Percentiles rank a stretch among this genome's conserved stretches.
Evolutionary conservation across 2,329 filamentous ascomycete species (phyloP).

Genomic region (Calonectria hongkongensis): DNA sequence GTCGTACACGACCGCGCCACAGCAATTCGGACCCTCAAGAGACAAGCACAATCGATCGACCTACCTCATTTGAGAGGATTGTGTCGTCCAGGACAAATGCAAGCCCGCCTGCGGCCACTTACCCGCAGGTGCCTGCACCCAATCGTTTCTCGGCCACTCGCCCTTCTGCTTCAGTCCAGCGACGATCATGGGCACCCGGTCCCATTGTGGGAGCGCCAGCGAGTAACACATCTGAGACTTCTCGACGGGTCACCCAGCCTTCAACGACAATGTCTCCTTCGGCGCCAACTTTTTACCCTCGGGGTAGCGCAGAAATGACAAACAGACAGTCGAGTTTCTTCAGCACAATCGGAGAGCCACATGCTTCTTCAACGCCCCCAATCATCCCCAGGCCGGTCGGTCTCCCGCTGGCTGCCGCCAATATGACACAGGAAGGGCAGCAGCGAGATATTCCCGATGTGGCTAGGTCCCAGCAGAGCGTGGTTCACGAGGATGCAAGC

Average conservation of each 20-base stretch:
- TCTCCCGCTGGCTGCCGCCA: slow-evolving; percentile 39
- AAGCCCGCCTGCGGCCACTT: neutral
- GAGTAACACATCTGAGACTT: slow-evolving; percentile 22
- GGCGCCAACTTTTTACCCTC: slow-evolving; percentile 41
- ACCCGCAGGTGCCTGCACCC: slow-evolving; percentile 6
- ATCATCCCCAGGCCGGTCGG: slow-evolving; percentile 25
- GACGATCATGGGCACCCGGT: slow-evolving; percentile 9
- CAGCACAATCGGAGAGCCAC: slow-evolving; percentile 11
- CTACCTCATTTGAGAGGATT: slow-evolving; percentile 10
- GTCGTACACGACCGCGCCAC: slow-evolving; percentile 56
- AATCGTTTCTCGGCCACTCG: neutral
- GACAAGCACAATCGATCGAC: slow-evolving; percentile 6
- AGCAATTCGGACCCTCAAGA: slow-evolving; percentile 41
- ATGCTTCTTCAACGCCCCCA: neutral
- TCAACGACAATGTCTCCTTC: slow-evolving; percentile 41
- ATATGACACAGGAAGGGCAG: slow-evolving; percentile 27
- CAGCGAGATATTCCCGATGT: slow-evolving; percentile 34
- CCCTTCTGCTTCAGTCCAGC: neutral
- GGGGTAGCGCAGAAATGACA: slow-evolving; percentile 21
- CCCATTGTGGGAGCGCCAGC: neutral
- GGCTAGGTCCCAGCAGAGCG: slow-evolving; percentile 16
- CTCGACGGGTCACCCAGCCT: slow-evolving; percentile 31
- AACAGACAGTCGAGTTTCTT: slow-evolving; percentile 7
- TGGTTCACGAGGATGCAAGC: slow-evolving; percentile 6
- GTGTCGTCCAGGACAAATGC: slow-evolving; percentile 9